These are phyloP conservation scores for Barbatosphaeria neglecta DNA, from an alignment of 495 filamentous ascomycete genomes.

Conservation along the genomic window DNA sequence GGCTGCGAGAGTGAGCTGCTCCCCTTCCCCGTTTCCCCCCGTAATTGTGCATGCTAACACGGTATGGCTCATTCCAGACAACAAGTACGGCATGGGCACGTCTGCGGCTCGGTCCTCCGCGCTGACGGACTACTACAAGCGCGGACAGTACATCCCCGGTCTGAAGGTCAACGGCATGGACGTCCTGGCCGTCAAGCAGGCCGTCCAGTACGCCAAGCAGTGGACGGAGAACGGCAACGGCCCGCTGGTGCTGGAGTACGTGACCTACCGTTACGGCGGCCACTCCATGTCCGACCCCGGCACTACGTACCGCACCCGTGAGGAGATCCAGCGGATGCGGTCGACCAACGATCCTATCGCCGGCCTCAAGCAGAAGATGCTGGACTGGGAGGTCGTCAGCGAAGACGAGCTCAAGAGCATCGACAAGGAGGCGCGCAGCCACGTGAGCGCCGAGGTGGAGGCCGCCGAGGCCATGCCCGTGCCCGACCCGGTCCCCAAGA, in stretches of 20 bases:
- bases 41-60: not conserved
- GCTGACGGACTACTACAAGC: conserved; percentile 99
- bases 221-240: conserved; percentile 72
- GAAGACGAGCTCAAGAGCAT: conserved; percentile 96
- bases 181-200: conserved; percentile 93
- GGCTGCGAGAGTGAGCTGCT: conserved; percentile 80
- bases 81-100: conserved; percentile 99
- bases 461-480: conserved; percentile 74
- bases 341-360: conserved; percentile 97
- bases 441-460: conserved; percentile 83
- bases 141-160: conserved; percentile 98
- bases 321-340: conserved; percentile 99
- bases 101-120: conserved; percentile 88
- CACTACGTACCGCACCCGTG: conserved; percentile 96
- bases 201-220: conserved; percentile 82
- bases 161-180: conserved; percentile 99
- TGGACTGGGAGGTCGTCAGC: conserved; percentile 83
- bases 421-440: conserved; percentile 77
- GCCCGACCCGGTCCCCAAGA: conserved; percentile 65
- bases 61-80: conserved; percentile 58
- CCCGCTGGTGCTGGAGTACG: conserved; percentile 93
- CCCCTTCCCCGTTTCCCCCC: conserved; percentile 13
- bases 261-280: conserved; percentile 97
- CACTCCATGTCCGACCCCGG: conserved; percentile 99
- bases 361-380: conserved; percentile 91